Percentiles rank a stretch among this genome's conserved stretches.
phyloP scores from a whole-genome alignment of 176 grass and related monocot genomes.

The Cymbopogon citratus region DNA sequence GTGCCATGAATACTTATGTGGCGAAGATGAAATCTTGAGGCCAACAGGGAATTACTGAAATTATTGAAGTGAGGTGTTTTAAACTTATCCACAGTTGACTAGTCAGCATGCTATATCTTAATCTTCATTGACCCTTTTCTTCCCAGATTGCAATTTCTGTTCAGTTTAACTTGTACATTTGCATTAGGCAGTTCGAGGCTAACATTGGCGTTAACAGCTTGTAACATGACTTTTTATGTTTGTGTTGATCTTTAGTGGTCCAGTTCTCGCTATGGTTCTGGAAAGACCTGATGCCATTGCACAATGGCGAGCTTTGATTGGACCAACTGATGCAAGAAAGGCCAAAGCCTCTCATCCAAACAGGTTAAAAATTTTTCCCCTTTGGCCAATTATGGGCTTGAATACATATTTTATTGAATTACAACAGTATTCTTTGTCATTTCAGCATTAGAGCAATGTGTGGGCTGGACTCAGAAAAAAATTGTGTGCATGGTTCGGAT shows the following conservation, averaged over 20 bases:
- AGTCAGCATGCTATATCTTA: background rate
- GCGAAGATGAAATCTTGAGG: background rate
- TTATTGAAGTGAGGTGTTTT: background rate
- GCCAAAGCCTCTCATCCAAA: constrained; percentile 75
- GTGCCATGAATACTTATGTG: too few species aligned
- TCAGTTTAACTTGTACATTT: background rate
- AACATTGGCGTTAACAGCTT: background rate
- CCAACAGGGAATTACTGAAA: background rate
- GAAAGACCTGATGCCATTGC: constrained; percentile 58
- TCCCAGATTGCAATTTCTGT: background rate
- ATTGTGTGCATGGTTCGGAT: constrained; percentile 91
- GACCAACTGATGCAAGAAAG: constrained; percentile 73
- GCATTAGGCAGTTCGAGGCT: background rate
- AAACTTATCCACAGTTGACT: background rate
- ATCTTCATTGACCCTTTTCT: background rate
- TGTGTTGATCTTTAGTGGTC: constrained; percentile 48
- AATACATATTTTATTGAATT: background rate
- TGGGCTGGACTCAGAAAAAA: constrained; percentile 56
- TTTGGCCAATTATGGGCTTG: background rate
- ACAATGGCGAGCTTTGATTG: constrained; percentile 79
- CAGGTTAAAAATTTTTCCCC: constrained; percentile 37
- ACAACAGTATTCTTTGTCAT: background rate
- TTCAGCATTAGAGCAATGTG: constrained; percentile 91
- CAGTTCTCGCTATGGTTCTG: constrained; percentile 63
- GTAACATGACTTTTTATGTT: constrained; percentile 24